A percentile compares a stretch with the other conserved stretches of the same genome.
phyloP scores from a whole-genome alignment of 2,329 filamentous ascomycete genomes.

The Claviceps sp. region DNA sequence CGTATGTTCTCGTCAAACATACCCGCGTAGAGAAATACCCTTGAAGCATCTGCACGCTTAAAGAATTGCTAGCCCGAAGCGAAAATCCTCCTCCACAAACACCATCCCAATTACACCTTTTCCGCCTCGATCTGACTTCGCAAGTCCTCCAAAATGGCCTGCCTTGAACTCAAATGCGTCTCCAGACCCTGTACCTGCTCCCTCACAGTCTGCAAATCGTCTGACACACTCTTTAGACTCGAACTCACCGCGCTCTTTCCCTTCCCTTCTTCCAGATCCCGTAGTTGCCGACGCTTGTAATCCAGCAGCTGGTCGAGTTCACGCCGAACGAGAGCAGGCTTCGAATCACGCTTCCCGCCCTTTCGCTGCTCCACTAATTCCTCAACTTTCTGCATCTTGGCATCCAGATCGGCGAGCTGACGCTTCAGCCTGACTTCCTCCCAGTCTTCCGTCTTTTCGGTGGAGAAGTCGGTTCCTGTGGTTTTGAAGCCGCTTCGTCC shows the following conservation, averaged over 20 bases:
- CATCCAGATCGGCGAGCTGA: slow-evolving; percentile 77
- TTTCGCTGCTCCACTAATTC: slow-evolving; percentile 51
- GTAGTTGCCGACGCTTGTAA: slow-evolving; percentile 74
- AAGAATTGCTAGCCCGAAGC: not conserved
- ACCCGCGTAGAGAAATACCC: no score
- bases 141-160: slow-evolving; percentile 63
- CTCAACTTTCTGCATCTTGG: slow-evolving; percentile 75
- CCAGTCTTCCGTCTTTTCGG: slow-evolving; percentile 84
- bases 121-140: slow-evolving; percentile 77
- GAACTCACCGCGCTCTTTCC: slow-evolving; percentile 57
- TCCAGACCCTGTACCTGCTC: slow-evolving; percentile 91
- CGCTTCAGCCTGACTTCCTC: slow-evolving; percentile 93
- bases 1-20: no score
- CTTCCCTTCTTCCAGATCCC: slow-evolving; percentile 59
- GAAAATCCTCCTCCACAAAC: not conserved
- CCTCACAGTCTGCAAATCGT: slow-evolving; percentile 79
- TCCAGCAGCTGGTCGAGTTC: slow-evolving; percentile 90
- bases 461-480: slow-evolving; percentile 79
- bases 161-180: slow-evolving; percentile 62
- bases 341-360: slow-evolving; percentile 56
- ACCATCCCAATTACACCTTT: slow-evolving; percentile 30
- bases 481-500: slow-evolving; percentile 72
- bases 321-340: slow-evolving; percentile 83
- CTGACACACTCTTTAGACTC: slow-evolving; percentile 61
- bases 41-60: no score